These are phyloP conservation scores for Isatis lusitanica DNA, from an alignment of 441 rosid genomes.

Conservation along the genomic window DNA sequence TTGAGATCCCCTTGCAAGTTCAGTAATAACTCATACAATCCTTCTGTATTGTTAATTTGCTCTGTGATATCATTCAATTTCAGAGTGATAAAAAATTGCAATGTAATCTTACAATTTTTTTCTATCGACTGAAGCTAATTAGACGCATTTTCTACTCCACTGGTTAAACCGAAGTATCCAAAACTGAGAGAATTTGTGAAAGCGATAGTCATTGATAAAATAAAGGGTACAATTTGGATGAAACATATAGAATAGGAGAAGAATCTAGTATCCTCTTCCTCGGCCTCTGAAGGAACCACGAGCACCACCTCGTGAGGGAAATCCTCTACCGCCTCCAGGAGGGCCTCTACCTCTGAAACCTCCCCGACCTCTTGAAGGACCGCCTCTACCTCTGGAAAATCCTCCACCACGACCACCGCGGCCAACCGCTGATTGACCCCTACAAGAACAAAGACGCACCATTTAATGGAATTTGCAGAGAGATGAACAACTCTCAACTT, in stretches of 20 bases:
- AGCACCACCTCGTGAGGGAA: constrained; percentile 58
- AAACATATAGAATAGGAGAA: constrained; percentile 8
- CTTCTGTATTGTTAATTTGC: not conserved
- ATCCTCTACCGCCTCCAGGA: constrained; percentile 54
- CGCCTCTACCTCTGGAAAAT: constrained; percentile 55
- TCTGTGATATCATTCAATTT: not conserved
- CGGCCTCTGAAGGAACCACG: constrained; percentile 86
- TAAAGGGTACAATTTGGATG: constrained; percentile 27
- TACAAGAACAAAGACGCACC: constrained; percentile 14
- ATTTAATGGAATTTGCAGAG: not conserved
- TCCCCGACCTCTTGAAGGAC: constrained; percentile 55
- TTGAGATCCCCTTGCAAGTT: constrained; percentile 22
- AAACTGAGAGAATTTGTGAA: constrained; percentile 14
- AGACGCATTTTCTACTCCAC: constrained; percentile 1
- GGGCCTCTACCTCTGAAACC: constrained; percentile 65
- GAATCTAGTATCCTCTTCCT: constrained; percentile 64
- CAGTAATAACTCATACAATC: not conserved
- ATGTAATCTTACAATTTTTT: not conserved
- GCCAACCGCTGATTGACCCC: constrained; percentile 29
- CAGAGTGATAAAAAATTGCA: not conserved
- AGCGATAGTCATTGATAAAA: constrained; percentile 17
- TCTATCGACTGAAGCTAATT: not conserved
- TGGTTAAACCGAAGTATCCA: not conserved
- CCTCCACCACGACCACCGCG: constrained; percentile 19
- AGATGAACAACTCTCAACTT: constrained; percentile 6